These are phyloP conservation scores for Hylodesmum podocarpum DNA, from an alignment of 306 rosid genomes.

Conservation along the genomic window DNA sequence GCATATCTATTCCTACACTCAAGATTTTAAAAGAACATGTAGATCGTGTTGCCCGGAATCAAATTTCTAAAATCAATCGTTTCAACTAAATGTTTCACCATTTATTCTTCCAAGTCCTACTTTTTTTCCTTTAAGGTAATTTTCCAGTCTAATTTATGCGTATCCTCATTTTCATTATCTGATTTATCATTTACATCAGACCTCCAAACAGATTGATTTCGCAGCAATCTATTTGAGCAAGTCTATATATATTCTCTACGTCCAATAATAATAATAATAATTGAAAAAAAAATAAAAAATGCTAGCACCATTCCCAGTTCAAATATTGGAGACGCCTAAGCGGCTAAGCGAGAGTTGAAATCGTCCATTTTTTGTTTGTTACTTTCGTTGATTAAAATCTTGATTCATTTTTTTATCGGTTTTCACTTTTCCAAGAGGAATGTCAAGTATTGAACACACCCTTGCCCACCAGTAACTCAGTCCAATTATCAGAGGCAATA, in stretches of 20 bases:
- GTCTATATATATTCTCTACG: neutral
- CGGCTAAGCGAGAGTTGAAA: neutral
- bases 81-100: neutral
- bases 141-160: neutral
- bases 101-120: neutral
- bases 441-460: neutral
- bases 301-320: too few species aligned
- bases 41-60: too few species aligned
- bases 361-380: slow-evolving; percentile 5
- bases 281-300: too few species aligned
- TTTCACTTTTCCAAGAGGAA: neutral
- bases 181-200: neutral
- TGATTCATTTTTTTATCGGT: neutral
- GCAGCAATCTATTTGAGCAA: neutral
- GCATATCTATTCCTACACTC: too few species aligned
- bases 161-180: neutral
- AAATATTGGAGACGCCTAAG: neutral
- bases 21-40: neutral
- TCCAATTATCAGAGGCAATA: slow-evolving; percentile 4
- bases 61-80: neutral
- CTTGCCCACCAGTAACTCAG: slow-evolving; percentile 14
- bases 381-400: neutral
- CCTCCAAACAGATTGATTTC: neutral
- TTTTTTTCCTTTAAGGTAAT: neutral
- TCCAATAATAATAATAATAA: neutral